Evolutionary conservation across 176 grass and related monocot species (phyloP), one percentile per base, ranked within the genome.

Genomic region (Carex pumila): DNA sequence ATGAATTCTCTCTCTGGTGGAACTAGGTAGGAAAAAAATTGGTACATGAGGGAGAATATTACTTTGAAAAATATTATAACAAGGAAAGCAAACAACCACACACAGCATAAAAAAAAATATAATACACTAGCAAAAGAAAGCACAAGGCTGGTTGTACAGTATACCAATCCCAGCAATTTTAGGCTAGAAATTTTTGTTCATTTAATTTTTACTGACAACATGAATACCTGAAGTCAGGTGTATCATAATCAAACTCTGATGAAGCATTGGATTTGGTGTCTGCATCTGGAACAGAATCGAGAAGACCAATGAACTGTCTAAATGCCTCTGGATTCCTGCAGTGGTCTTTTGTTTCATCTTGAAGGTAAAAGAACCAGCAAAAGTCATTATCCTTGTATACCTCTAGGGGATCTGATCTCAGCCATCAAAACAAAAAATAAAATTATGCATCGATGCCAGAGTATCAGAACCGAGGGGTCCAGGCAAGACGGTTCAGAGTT

Each of bases 301-400:
- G 95, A 86, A 98, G 89, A 50, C 95, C 95, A 90, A 98, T 83
- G 88, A 89, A 98, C 45, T 90, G 94, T 66, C 88, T 54, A 61
- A 98, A 93, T 72, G 87, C 87, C 66, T 98, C 92, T 83, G 89
- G 87, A 83, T 89, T 91, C 83, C 68, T 92, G 88, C 95, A 98
- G 55, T 77, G 90, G 6, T 88, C 92, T 71, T 86, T 89, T 83
- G 90, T 87, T 70, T 84, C 89, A 89, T 94, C 87, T 81, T 92
- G 89, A 83, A 90, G 84, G 86, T 89, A 88, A 75, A 94, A 90
- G 47, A 94, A 88, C 92, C 91, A 90, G 79, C 95, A 98, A 59
- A 98, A 88, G 45, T 93, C 88, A 84, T 82, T 86, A 29, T 94
- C 95, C 82, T 94, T 94, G 65, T 94, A 98, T 89, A 85, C 87